Conservation (phyloP, 1,139 yeast genomes). For the Suzukiozyma palmioleophila region DNA sequence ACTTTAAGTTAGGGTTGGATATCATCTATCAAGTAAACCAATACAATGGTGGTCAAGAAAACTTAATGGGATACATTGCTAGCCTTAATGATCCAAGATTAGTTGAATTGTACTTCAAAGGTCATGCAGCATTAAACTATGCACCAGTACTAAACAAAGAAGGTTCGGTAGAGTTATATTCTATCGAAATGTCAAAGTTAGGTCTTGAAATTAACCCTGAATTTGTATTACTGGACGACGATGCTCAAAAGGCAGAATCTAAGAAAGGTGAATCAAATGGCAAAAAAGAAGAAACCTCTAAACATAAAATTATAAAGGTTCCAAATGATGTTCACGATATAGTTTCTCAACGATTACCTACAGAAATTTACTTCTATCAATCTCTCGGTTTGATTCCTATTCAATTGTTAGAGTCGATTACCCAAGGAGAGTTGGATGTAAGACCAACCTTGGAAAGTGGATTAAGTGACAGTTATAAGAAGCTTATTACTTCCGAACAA, state of each 20-base stretch:
- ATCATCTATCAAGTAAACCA: slow-evolving; percentile 35
- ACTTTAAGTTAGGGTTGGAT: slow-evolving; percentile 42
- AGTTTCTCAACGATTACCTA: slow-evolving; percentile 81
- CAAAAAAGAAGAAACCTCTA: slow-evolving; percentile 4
- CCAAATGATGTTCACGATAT: slow-evolving; percentile 84
- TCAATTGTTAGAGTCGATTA: slow-evolving; percentile 61
- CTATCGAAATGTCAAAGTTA: slow-evolving; percentile 34
- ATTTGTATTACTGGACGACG: slow-evolving; percentile 12
- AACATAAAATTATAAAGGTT: slow-evolving; percentile 25
- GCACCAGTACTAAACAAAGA: slow-evolving; percentile 67
- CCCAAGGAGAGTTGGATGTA: slow-evolving; percentile 61
- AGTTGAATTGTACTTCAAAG: slow-evolving; percentile 35
- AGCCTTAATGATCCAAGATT: slow-evolving; percentile 36
- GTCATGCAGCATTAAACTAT: slow-evolving; percentile 37
- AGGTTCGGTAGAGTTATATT: slow-evolving; percentile 65
- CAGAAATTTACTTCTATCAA: slow-evolving; percentile 78
- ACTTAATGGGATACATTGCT: slow-evolving; percentile 32
- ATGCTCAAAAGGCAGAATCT: slow-evolving; percentile 5
- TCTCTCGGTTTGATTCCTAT: slow-evolving; percentile 73
- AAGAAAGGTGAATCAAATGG: slow-evolving; percentile 1
- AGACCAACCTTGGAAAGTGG: slow-evolving; percentile 72
- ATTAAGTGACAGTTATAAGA: slow-evolving; percentile 52
- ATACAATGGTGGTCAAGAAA: slow-evolving; percentile 22
- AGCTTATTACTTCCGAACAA: slow-evolving; percentile 43
- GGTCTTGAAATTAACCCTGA: slow-evolving; percentile 22